Evolutionary conservation across 1,284 basidiomycete genomes (phyloP), one percentile per base, ranked within the genome.

Genomic region (Ceratobasidium sp.): DNA sequence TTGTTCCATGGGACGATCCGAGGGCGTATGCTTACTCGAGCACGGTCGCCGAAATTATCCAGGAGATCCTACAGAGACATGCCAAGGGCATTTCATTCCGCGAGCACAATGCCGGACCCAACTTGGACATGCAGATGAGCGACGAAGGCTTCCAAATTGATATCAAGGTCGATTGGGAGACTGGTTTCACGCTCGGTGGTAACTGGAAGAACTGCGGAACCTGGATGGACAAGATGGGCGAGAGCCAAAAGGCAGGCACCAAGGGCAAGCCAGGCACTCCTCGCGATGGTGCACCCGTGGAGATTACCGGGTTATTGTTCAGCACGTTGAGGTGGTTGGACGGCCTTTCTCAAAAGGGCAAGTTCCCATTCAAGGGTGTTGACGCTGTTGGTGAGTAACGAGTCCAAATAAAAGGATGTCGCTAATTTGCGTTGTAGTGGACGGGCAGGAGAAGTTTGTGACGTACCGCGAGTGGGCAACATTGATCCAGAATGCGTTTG

Each of bases 161-260:
- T 76, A 91, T 98, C 73, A 81, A 87, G 54, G 94, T 98, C 25
- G 95, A 99, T 78, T 99, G 96, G 96, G 82, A 85, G 73, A 98
- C 93, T 6, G 96, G 96, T 0, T 81, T 99, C 73, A 87, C 97
- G 74, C 83, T 89, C 72, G 96, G 96, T 35, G 97, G 96, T 13
- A 98, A 90, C 79, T 81, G 84, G 70, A 83, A 86, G 79, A 93
- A 93, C 74, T 93, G 90, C 75, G 93, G 93, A 38, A 96, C 94
- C 0, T 96, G 94, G 94, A 94, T 95, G 93, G 94, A 96, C 82
- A 96, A 96, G 84, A 96, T 94, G 91, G 95, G 95, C 47, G 94
- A 95, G 76, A 94, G 91, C 0, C 83, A 82, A 70, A 92, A 90
- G 75, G 96, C 97, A 7, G 93, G 94, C 1, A 98, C 93, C 72